A percentile compares a stretch with the other conserved stretches of the same genome.
phyloP scores from a whole-genome alignment of 176 grass and related monocot species.

The Alopecurus myosuroides region DNA sequence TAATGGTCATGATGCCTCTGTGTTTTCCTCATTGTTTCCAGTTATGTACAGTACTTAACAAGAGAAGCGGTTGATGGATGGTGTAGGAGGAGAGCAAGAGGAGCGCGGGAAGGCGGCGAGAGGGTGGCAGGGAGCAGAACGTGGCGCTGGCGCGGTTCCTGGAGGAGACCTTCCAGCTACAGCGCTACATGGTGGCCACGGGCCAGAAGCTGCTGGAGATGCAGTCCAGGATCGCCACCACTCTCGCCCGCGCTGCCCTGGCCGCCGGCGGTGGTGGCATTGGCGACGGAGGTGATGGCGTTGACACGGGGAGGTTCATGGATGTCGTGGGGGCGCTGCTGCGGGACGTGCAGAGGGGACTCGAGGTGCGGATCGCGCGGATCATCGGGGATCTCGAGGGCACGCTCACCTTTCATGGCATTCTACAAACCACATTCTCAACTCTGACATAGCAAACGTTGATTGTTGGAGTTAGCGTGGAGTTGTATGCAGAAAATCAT shows the following conservation, averaged over 20 bases:
- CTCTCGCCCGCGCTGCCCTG: not conserved
- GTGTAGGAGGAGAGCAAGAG: slow-evolving; percentile 56
- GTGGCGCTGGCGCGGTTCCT: slow-evolving; percentile 45
- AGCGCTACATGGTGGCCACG: slow-evolving; percentile 73
- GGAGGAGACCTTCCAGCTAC: slow-evolving; percentile 85
- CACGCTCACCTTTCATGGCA: slow-evolving; percentile 74
- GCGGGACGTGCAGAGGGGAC: slow-evolving; percentile 69
- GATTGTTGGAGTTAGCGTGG: not conserved
- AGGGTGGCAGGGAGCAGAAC: slow-evolving; percentile 29
- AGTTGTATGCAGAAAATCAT: slow-evolving; percentile 3
- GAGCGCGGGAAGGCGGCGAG: slow-evolving; percentile 28
- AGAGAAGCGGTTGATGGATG: not conserved
- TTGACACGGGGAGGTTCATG: slow-evolving; percentile 58
- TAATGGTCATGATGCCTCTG: not conserved
- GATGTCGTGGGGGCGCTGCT: slow-evolving; percentile 62
- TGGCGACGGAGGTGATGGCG: slow-evolving; percentile 14
- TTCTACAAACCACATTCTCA: slow-evolving; percentile 47
- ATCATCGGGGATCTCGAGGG: slow-evolving; percentile 86
- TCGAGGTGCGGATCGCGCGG: slow-evolving; percentile 66
- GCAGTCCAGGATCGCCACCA: slow-evolving; percentile 45
- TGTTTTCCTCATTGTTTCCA: not conserved
- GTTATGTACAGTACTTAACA: not conserved
- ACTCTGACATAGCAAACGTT: not conserved
- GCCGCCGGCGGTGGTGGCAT: not conserved
- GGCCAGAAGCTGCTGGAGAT: slow-evolving; percentile 85